phyloP scores from a whole-genome alignment of 2,329 filamentous ascomycete genomes.

The Paraphoma chrysanthemicola region DNA sequence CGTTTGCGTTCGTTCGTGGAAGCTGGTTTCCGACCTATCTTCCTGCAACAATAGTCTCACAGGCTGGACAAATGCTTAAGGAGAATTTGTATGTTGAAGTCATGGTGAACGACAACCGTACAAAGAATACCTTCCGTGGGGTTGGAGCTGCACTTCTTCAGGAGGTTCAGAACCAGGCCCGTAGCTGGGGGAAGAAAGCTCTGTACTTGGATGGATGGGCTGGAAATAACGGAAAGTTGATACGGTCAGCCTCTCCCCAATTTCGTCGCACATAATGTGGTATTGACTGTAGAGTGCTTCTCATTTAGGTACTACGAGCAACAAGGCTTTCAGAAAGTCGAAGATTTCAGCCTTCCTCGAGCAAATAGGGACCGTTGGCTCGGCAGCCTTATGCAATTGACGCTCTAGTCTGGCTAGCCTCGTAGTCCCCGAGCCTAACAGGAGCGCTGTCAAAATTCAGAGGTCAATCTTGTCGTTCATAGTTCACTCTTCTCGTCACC shows the following conservation, averaged over 20 bases:
- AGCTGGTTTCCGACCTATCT: background rate
- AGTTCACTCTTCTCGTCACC: constrained; percentile 18
- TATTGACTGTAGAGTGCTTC: background rate
- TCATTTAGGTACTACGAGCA: background rate
- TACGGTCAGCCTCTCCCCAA: background rate
- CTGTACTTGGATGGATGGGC: background rate
- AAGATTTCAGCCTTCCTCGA: background rate
- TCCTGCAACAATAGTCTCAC: background rate
- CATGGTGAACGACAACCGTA: background rate
- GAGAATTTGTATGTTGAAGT: background rate
- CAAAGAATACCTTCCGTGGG: background rate
- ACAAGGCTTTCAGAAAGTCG: background rate
- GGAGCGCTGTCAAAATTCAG: no score
- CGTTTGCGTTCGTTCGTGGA: background rate
- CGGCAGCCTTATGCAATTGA: background rate
- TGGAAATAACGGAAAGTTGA: background rate
- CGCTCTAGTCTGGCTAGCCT: background rate
- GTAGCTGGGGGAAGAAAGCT: background rate
- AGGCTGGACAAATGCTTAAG: background rate
- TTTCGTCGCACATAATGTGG: background rate
- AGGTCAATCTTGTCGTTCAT: background rate
- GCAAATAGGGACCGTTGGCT: background rate
- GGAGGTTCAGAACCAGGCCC: background rate
- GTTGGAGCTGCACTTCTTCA: background rate
- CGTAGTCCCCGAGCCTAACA: no score